Evolutionary conservation across 1,284 basidiomycete species (phyloP), one percentile per base, ranked within the genome.

Genomic region (Ceraceosorus bombacis): DNA sequence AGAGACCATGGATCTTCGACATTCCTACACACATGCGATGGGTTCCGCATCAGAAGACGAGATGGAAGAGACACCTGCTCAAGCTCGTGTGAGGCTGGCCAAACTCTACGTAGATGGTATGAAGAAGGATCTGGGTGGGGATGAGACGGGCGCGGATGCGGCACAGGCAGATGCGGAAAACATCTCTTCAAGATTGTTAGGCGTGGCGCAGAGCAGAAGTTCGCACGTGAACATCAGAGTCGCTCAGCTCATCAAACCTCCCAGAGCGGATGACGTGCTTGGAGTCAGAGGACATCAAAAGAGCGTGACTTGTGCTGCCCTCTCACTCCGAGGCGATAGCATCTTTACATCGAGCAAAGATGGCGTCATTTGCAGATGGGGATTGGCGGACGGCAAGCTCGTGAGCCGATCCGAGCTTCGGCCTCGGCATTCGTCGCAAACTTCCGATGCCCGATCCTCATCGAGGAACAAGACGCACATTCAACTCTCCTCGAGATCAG

Each of bases 81-180:
- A 94, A 82, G 97, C 98, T 79, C 81, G 94, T 60, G 81, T 98
- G 9, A 81, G 95, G 60, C 80, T 98, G 37, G 93, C 94, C 4
- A 88, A 90, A 77, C 80, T 93, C 66, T 97, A 98, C 78, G 80
- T 99, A 51, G 86, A 92, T 61, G 87, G 83, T 60, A 85, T 97
- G 13, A 62, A 57, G 27, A 27, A 27, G 27, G 27, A 27, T 27
- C 27, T 27, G 27, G 27, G 27, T 27, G 27, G 27, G 37, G n/a
- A 7, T 52, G 53, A 7, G 53, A 59, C 8, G 36, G 36, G 37
- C 40, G 43, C n/a, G 13, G 27, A 27, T 27, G 27, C 27, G 27
- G 27, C 27, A 27, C 27, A 27, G 27, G 3, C 27, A 27, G 93
- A 97, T 81, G 84, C 85, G 67, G 92, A 96, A 65, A 83, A 95